phyloP scores from a whole-genome alignment of 306 rosid species.

The Quercus agrifolia region DNA sequence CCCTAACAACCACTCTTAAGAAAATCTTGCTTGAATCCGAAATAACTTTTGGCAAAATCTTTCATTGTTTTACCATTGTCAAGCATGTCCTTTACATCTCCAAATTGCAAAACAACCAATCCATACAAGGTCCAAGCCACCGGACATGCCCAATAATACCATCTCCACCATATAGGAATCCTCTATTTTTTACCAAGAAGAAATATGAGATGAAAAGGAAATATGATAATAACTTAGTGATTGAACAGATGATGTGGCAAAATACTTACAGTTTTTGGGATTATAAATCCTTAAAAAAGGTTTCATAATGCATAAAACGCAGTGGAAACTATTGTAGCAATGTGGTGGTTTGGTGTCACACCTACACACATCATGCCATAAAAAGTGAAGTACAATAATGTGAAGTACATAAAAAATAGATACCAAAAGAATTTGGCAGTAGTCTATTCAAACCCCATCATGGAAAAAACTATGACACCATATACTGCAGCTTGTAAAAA shows the following conservation, averaged over 20 bases:
- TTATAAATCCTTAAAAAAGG: constrained; percentile 41
- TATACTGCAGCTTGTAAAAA: too few relatives aligned
- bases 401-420: too few relatives aligned
- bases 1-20: too few relatives aligned
- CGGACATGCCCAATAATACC: constrained; percentile 21
- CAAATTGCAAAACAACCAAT: too few relatives aligned
- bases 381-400: constrained; percentile 29
- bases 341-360: constrained; percentile 32
- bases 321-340: constrained; percentile 29
- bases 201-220: neutral
- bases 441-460: too few relatives aligned
- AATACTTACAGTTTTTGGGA: constrained; percentile 30
- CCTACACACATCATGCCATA: constrained; percentile 48
- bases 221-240: neutral
- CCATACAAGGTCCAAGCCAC: too few relatives aligned
- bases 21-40: constrained; percentile 23
- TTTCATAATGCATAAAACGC: constrained; percentile 37
- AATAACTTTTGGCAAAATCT: constrained; percentile 3
- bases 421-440: too few relatives aligned
- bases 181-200: constrained; percentile 12
- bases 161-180: constrained; percentile 49
- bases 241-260: too few relatives aligned
- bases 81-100: constrained; percentile 10
- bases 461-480: too few relatives aligned
- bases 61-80: constrained; percentile 21